Base-by-base conservation (phyloP, 1,284 basidiomycete species). In the Coniferiporia weirii region DNA sequence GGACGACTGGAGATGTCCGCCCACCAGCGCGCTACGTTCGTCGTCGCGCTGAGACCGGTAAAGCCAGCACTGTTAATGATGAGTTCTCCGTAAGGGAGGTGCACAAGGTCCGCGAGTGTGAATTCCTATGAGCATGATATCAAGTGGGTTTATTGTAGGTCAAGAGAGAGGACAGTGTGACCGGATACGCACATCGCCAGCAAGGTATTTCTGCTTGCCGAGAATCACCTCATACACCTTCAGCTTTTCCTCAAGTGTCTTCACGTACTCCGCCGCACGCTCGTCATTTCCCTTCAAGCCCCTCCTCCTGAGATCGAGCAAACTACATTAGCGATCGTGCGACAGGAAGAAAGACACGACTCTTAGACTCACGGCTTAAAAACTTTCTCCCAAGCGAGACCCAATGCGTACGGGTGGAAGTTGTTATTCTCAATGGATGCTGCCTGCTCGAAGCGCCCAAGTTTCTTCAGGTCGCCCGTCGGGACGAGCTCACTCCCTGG, bases 141-240 rank as follows among this genome's bases (percentile, higher is more conserved):
- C 32, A 43, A 32, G 17, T 47, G n/a, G 15, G 9, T 19, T 12
- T 1, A 20, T 9, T 44, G 15, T 27, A 32, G 15, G 27, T 5
- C 27, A 4, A n/a, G n/a, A n/a, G 12, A 2, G 12, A 57, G 9
- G 1, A 34, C 13, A 53, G 27, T 27, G 2, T 10, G n/a, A 27
- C n/a, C n/a, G n/a, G 27, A 5, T 27, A 70, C 74, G 56, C 52
- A 78, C 75, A 20, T 80, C 70, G 0, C 82, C 82, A 35, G 75
- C 81, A 46, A 80, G 65, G 64, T 75, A 80, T 61, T 71, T 73
- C 54, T 75, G 70, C 68, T 79, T 78, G 46, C 68, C 62, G 8
- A 82, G 70, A 53, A 82, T 72, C 32, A 65, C 63, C 56, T 81
- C 79, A 67, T 80, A 81, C 1, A 67, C 77, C 48, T 75, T 68